Base-by-base conservation (phyloP, 345 rosid genomes). In the Sonneratia caseolaris region DNA sequence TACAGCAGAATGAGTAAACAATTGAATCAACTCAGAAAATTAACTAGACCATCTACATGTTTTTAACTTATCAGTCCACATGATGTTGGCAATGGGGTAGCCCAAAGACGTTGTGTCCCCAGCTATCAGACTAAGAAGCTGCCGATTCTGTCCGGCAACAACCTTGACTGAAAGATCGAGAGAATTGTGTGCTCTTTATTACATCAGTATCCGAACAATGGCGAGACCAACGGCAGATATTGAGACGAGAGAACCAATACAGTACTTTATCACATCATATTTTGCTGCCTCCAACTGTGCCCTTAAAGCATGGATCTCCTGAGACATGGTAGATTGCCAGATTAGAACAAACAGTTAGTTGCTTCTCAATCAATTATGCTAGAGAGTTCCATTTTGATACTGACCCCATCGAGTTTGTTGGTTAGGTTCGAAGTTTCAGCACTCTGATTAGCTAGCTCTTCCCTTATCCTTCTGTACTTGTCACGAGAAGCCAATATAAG, bases 221-320 rank as follows among this genome's bases (percentile, higher is more conserved):
- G 98, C 96, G 59, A 94, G 96, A 66, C 97, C 97, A 66, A 86
- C 91, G 27, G 98, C 97, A 62, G 92, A 87, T 68, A 88, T 76
- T 24, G 97, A 94, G 72, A 87, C 97, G n/a, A 94, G 88, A 37
- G 89, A 81, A 76, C 96, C 98, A 37, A 94, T 87, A 82, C 95
- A 91, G 78, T 89, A 94, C 79, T 94, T 94, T 64, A 91, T 89
- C 78, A 88, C 89, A 53, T 91, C 98, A 68, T 88, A 91, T 70
- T 94, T 89, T 69, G 91, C 97, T 37, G 85, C 97, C 78, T 94
- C 97, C 76, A 91, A 43, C 68, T 87, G 95, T 22, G 98, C 97
- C 79, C 88, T 88, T 72, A 93, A 76, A 32, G 86, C 82, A 69
- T 93, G 96, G 78, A 89, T 89, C 86, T 89, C 98, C 98, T 91